A percentile compares a stretch with the other conserved stretches of the same genome.
phyloP scores from a whole-genome alignment of 768 basidiomycete species.

The Lactarius psammicola region DNA sequence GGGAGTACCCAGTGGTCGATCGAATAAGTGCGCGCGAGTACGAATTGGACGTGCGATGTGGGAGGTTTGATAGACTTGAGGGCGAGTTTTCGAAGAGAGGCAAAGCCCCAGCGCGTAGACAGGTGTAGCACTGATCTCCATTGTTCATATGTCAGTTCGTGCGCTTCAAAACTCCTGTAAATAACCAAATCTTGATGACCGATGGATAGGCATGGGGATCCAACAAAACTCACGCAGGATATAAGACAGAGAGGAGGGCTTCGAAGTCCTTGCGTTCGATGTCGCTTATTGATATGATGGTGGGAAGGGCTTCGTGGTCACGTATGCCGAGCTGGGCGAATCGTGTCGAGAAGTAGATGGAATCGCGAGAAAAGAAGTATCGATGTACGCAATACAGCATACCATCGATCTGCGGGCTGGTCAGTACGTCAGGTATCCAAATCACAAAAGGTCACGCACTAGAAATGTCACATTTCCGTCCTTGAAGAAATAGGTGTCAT shows the following conservation, averaged over 20 bases:
- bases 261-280: constrained; percentile 25
- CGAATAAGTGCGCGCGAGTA: constrained; percentile 13
- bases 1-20: constrained; percentile 16
- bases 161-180: constrained; percentile 5
- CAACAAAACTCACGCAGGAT: constrained; percentile 22
- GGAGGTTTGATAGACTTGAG: not conserved
- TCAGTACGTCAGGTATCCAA: not conserved
- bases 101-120: constrained; percentile 35
- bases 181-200: not conserved
- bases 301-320: constrained; percentile 14
- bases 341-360: constrained; percentile 14
- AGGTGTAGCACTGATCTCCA: constrained; percentile 35
- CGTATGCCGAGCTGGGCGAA: not conserved
- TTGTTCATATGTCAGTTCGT: constrained; percentile 24
- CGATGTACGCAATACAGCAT: constrained; percentile 18
- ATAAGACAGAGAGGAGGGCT: constrained; percentile 27
- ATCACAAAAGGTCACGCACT: not conserved
- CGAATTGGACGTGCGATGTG: constrained; percentile 17
- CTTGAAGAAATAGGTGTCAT: constrained; percentile 19
- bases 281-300: constrained; percentile 11
- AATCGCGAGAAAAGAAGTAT: constrained; percentile 24
- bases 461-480: constrained; percentile 27
- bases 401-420: constrained; percentile 4
- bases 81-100: constrained; percentile 30
- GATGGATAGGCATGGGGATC: not conserved